Evolutionary conservation across 2,329 filamentous ascomycete species (phyloP).

Genomic region (Elsinoe necatrix): DNA sequence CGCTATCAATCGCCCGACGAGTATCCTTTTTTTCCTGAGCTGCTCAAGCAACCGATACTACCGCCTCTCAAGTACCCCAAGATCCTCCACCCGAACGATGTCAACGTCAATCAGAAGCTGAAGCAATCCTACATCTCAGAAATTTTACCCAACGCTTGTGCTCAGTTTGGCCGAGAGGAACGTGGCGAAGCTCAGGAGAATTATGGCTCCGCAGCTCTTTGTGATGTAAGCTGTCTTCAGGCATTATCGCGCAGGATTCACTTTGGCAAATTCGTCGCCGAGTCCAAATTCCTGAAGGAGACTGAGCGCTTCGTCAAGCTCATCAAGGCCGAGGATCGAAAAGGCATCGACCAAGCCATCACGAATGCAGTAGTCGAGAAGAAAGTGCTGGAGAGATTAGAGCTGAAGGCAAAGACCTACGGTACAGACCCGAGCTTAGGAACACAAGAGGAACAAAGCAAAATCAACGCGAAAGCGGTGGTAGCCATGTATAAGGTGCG

Average conservation of each 20-base stretch:
- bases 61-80: conserved; percentile 77
- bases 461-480: conserved; percentile 89
- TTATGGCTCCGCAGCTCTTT: conserved; percentile 86
- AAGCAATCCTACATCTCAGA: conserved; percentile 74
- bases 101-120: conserved; percentile 83
- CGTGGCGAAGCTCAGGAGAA: conserved; percentile 83
- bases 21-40: conserved; percentile 89
- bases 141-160: conserved; percentile 77
- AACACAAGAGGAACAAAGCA: conserved; percentile 47
- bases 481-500: conserved; percentile 69
- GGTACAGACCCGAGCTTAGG: conserved; percentile 73
- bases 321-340: conserved; percentile 71
- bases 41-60: conserved; percentile 72
- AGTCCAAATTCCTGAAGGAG: conserved; percentile 85
- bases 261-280: conserved; percentile 97
- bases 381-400: conserved; percentile 78
- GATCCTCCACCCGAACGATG: conserved; percentile 78
- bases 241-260: conserved; percentile 85
- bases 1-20: conserved; percentile 95
- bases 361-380: conserved; percentile 83
- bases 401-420: conserved; percentile 86
- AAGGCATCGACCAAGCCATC: conserved; percentile 80
- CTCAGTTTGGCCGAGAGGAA: conserved; percentile 67
- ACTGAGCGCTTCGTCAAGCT: conserved; percentile 69
- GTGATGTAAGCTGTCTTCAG: conserved; percentile 84